Conservation (phyloP, 2,329 filamentous ascomycete genomes). For the Phoma sp. region DNA sequence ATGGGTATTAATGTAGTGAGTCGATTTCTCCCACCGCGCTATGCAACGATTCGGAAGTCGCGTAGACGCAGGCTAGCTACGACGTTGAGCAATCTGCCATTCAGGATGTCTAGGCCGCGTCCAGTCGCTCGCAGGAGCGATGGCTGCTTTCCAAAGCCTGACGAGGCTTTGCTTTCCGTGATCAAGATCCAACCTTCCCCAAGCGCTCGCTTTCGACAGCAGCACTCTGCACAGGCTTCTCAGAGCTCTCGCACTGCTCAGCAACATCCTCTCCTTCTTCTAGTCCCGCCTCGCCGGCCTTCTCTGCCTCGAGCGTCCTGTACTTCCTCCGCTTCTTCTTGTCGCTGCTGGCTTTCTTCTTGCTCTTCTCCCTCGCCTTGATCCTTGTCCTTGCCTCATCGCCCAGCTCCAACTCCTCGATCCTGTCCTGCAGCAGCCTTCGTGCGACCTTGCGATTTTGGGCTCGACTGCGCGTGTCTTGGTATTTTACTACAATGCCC, state of each 20-base stretch:
- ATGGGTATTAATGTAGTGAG: too few species aligned
- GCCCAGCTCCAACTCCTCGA: slow-evolving; percentile 79
- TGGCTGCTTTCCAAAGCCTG: too few species aligned
- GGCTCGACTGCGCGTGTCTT: slow-evolving; percentile 83
- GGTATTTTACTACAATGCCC: slow-evolving; percentile 90
- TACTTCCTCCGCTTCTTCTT: slow-evolving; percentile 90
- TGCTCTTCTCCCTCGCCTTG: slow-evolving; percentile 67
- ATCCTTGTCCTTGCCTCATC: slow-evolving; percentile 69
- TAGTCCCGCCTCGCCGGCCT: slow-evolving; percentile 54
- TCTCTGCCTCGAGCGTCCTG: slow-evolving; percentile 23
- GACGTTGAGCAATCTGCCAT: too few species aligned
- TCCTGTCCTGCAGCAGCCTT: slow-evolving; percentile 73
- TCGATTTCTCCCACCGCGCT: too few species aligned
- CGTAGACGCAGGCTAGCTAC: too few species aligned
- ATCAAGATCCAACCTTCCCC: neutral
- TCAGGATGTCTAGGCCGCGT: too few species aligned
- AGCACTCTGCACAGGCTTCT: slow-evolving; percentile 54
- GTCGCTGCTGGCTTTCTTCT: slow-evolving; percentile 73
- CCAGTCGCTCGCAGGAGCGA: too few species aligned
- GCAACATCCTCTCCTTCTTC: slow-evolving; percentile 68
- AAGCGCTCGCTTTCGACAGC: slow-evolving; percentile 1
- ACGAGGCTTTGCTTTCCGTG: too few species aligned
- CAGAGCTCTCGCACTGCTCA: slow-evolving; percentile 40
- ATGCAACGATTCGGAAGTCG: too few species aligned
- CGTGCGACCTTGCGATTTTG: slow-evolving; percentile 90